These are phyloP conservation scores for Neurospora tetrasperma DNA, from an alignment of 495 filamentous ascomycete species.

Conservation along the genomic window DNA sequence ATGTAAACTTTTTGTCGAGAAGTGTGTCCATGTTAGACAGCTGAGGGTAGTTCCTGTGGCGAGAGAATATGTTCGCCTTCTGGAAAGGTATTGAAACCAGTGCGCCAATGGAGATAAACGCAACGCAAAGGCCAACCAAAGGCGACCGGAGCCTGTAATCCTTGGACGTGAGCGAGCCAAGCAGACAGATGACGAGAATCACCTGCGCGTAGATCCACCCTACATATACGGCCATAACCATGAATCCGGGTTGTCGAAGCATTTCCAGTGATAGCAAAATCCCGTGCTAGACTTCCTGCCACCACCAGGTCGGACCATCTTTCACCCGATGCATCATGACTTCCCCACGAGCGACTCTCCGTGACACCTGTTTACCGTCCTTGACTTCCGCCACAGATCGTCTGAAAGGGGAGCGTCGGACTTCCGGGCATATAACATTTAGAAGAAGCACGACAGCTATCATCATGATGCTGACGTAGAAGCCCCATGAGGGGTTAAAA, in stretches of 20 bases:
- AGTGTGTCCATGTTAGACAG: slow-evolving; percentile 46
- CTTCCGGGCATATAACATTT: slow-evolving; percentile 57
- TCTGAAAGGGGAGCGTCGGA: slow-evolving; percentile 51
- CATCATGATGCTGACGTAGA: slow-evolving; percentile 58
- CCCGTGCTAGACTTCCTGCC: slow-evolving; percentile 63
- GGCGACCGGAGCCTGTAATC: slow-evolving; percentile 52
- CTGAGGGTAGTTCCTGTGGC: slow-evolving; percentile 43
- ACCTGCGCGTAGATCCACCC: slow-evolving; percentile 71
- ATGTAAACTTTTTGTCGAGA: slow-evolving; percentile 46
- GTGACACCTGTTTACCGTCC: slow-evolving; percentile 41
- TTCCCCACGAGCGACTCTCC: slow-evolving; percentile 57
- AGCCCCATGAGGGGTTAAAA: slow-evolving; percentile 56
- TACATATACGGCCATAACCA: slow-evolving; percentile 57
- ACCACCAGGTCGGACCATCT: slow-evolving; percentile 61
- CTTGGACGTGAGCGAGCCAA: slow-evolving; percentile 54
- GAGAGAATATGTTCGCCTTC: slow-evolving; percentile 55
- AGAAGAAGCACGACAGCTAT: slow-evolving; percentile 50
- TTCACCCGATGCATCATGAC: slow-evolving; percentile 62
- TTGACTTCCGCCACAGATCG: slow-evolving; percentile 54
- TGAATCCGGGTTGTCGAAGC: slow-evolving; percentile 59
- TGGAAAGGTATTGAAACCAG: slow-evolving; percentile 59
- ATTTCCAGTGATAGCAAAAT: slow-evolving; percentile 54
- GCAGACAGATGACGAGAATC: slow-evolving; percentile 58
- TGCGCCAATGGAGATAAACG: slow-evolving; percentile 54
- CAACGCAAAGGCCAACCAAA: slow-evolving; percentile 51